These are phyloP conservation scores for Solanum ahanhuiri DNA, from an alignment of 257 asterid species.

Conservation along the genomic window DNA sequence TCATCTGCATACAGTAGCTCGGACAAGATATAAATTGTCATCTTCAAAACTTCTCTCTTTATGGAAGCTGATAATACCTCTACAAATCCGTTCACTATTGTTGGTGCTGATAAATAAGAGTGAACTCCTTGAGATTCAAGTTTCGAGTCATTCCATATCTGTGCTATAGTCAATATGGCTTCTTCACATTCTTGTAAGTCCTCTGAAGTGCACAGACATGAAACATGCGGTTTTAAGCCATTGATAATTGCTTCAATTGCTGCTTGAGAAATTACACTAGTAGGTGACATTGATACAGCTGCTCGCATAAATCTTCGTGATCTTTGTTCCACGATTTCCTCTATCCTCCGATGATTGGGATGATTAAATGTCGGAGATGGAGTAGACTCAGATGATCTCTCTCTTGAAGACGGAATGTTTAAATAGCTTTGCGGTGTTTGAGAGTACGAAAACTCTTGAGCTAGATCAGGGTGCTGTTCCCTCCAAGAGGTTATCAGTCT, in stretches of 20 bases:
- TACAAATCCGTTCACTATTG: conserved; percentile 51
- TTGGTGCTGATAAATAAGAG: conserved; percentile 58
- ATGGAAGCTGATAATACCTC: conserved; percentile 65
- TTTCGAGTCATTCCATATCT: conserved; percentile 56
- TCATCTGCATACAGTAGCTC: conserved; percentile 52
- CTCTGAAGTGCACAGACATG: conserved; percentile 64
- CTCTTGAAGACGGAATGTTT: conserved; percentile 19
- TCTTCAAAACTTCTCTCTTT: conserved; percentile 50
- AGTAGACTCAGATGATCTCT: conserved; percentile 17
- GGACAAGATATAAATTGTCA: conserved; percentile 45
- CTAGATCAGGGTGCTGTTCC: conserved; percentile 73
- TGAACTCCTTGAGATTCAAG: conserved; percentile 41
- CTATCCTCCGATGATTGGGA: conserved; percentile 15
- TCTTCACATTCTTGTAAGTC: conserved; percentile 74
- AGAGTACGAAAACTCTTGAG: conserved; percentile 48
- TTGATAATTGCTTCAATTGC: conserved; percentile 51
- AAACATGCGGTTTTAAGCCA: conserved; percentile 47
- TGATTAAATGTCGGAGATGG: conserved; percentile 12
- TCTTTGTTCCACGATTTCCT: conserved; percentile 21
- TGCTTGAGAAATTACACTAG: conserved; percentile 55
- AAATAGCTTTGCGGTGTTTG: conserved; percentile 36
- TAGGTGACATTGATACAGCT: conserved; percentile 48
- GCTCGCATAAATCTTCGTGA: conserved; percentile 48
- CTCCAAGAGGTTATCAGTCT: conserved; percentile 75
- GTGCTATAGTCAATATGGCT: conserved; percentile 41